Evolutionary conservation across 371 early-diverging fungal species (phyloP).

Genomic region (Mycotypha africana): DNA sequence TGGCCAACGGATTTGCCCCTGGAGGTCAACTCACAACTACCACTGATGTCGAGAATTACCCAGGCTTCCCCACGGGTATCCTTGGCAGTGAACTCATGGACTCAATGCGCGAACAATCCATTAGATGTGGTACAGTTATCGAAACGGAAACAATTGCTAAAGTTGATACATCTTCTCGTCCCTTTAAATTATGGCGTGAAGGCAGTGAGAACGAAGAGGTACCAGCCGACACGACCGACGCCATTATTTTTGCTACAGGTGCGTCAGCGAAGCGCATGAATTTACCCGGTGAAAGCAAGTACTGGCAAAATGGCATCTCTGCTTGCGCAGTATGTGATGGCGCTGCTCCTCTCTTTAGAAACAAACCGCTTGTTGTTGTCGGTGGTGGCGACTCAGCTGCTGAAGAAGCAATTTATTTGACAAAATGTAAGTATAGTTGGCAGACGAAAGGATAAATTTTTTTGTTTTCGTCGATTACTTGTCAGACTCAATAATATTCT

Average conservation of each 20-base stretch:
- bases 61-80: constrained; percentile 78
- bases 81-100: constrained; percentile 74
- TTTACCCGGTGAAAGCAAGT: constrained; percentile 44
- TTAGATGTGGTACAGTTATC: constrained; percentile 79
- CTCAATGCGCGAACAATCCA: constrained; percentile 76
- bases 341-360: constrained; percentile 91
- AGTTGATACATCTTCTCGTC: constrained; percentile 69
- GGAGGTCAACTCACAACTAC: constrained; percentile 90
- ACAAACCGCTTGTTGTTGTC: constrained; percentile 87
- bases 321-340: constrained; percentile 99
- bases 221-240: constrained; percentile 64
- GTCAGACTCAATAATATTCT: too few relatives aligned
- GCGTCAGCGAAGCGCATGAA: constrained; percentile 93
- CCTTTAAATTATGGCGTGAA: constrained; percentile 91
- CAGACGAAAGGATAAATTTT: constrained; percentile 7
- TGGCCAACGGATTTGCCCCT: constrained; percentile 81
- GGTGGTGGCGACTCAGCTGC: constrained; percentile 99
- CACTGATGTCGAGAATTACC: constrained; percentile 87
- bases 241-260: constrained; percentile 96
- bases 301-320: constrained; percentile 81
- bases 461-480: constrained; percentile 10
- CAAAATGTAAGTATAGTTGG: constrained; percentile 58
- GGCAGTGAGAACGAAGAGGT: constrained; percentile 56
- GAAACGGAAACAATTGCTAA: constrained; percentile 83
- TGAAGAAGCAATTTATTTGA: constrained; percentile 95